A percentile compares a stretch with the other conserved stretches of the same genome.
Conservation (phyloP, 495 filamentous ascomycete genomes). For the Penicillium bialowiezense region DNA sequence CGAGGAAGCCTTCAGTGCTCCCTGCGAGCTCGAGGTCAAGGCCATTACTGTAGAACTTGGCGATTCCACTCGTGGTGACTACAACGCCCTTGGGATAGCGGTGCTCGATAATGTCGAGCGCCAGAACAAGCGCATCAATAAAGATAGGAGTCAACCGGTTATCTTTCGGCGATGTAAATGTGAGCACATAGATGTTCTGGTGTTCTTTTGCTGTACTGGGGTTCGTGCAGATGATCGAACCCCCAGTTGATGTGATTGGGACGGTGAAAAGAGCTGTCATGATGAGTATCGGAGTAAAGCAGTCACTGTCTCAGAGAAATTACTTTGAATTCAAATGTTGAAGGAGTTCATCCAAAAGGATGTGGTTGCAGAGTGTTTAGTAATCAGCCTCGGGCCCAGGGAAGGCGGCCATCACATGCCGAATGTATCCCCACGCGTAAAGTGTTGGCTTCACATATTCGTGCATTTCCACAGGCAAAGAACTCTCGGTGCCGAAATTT, state of each 20-base stretch:
- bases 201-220: constrained; percentile 39
- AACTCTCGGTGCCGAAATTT: too few species aligned
- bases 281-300: constrained; percentile 7
- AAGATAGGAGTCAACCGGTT: constrained; percentile 70
- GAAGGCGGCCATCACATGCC: too few species aligned
- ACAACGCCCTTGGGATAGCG: constrained; percentile 65
- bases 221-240: constrained; percentile 55
- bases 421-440: too few species aligned
- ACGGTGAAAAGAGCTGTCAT: constrained; percentile 43
- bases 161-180: constrained; percentile 66
- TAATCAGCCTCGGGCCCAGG: not conserved
- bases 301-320: not conserved
- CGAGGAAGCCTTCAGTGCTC: constrained; percentile 50
- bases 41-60: constrained; percentile 82
- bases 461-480: too few species aligned
- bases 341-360: too few species aligned
- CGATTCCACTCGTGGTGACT: constrained; percentile 68
- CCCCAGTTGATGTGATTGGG: constrained; percentile 44
- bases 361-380: too few species aligned
- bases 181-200: constrained; percentile 64
- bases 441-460: too few species aligned
- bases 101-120: constrained; percentile 71
- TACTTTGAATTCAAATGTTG: not conserved
- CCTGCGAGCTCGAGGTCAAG: constrained; percentile 62
- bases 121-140: constrained; percentile 60